Conservation (phyloP, 2,329 filamentous ascomycete species). For the Diaporthe citrichinensis region DNA sequence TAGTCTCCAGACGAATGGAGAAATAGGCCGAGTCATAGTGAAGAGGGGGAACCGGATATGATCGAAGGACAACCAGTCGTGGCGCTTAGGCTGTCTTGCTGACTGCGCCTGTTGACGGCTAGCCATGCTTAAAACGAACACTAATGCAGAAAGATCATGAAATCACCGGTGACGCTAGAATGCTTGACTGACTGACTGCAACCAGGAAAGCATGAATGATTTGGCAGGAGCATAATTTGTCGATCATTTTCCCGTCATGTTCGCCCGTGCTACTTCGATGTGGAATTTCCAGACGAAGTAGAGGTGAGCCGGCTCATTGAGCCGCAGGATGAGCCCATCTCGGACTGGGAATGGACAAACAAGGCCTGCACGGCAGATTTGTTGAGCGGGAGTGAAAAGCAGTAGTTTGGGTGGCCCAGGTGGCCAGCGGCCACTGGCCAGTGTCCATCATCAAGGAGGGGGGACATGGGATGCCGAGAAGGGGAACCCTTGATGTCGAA, state of each 20-base stretch:
- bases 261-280: constrained; percentile 7
- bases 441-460: background rate
- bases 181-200: background rate
- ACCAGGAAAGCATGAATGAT: constrained; percentile 1
- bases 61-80: background rate
- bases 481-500: constrained; percentile 11
- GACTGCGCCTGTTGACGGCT: constrained; percentile 6
- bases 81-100: background rate
- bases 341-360: background rate
- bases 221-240: background rate
- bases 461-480: background rate
- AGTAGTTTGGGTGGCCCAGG: background rate
- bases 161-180: constrained; percentile 3
- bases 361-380: background rate
- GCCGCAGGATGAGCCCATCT: background rate
- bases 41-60: background rate
- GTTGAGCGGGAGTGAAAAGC: background rate
- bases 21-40: constrained; percentile 37
- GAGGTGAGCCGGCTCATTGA: background rate
- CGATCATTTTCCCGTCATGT: constrained; percentile 5
- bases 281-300: background rate
- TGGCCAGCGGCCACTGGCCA: background rate
- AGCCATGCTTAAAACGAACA: constrained; percentile 15
- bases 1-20: constrained; percentile 10
- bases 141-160: constrained; percentile 28